Evolutionary conservation across 1,284 basidiomycete genomes (phyloP), one percentile per base, ranked within the genome.

Genomic region (Tilletiopsis washingtonensis): DNA sequence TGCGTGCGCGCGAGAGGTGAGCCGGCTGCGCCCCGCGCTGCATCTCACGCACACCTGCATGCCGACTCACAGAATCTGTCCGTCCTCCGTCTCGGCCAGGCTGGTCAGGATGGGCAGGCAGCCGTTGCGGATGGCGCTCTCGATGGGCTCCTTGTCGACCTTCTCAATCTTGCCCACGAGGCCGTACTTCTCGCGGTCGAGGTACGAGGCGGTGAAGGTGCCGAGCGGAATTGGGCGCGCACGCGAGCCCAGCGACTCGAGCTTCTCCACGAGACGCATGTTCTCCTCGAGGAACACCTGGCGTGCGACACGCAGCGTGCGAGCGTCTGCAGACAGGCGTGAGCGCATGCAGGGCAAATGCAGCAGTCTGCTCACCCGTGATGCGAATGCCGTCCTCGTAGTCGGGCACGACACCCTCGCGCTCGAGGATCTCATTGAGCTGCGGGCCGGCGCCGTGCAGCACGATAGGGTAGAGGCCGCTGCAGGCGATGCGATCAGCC

Each of bases 371-470:
- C 53, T 48, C 37, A 55, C 53, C 54, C 44, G 70, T 73, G 57
- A 73, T 73, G n/a, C 70, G 69, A 42, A 73, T 73, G 36, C 70
- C 70, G 45, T 73, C 70, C 19, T 64, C 67, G 58, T 73, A 73
- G 59, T 73, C 69, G 27, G 70, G 70, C 51, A 63, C 67, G 11
- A 73, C 66, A 15, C 70, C 70, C 48, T 71, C 70, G 43, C 63
- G 59, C 54, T 73, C 70, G 20, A 73, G 59, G n/a, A 73, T 64
- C 36, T 71, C 69, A 46, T 73, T 73, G 37, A 73, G 62, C 58
- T 73, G 70, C 9, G 70, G 70, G n/a, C 70, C 70, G 15, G 70
- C 70, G 40, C 70, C 70, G 53, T 73, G 70, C 36, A 73, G 53
- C 21, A 73, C 67, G 46, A 73, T 69, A 37, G 70, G 70, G 51